Conservation (phyloP, 2,329 filamentous ascomycete genomes). For the Beauveria bassiana region DNA sequence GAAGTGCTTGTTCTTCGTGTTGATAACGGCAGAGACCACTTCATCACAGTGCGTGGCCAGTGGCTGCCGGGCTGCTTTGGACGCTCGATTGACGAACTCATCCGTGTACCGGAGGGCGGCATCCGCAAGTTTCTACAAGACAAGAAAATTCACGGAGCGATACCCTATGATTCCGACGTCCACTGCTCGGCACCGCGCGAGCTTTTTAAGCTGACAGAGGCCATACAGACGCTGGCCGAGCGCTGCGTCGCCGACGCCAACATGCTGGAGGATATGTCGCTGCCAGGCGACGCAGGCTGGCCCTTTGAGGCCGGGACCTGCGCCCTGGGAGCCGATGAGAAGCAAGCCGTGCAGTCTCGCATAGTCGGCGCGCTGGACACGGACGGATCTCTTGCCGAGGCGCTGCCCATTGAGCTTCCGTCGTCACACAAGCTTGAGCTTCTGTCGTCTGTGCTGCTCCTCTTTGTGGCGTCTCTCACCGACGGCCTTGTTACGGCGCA, state of each 20-base stretch:
- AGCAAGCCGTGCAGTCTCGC: conserved; percentile 23
- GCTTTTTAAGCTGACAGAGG: conserved; percentile 81
- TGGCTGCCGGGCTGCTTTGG: conserved; percentile 83
- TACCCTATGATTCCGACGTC: conserved; percentile 49
- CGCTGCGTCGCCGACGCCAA: conserved; percentile 52
- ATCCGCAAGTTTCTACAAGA: conserved; percentile 47
- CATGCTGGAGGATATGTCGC: conserved; percentile 47
- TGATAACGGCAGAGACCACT: conserved; percentile 78
- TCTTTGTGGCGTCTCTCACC: conserved; percentile 66
- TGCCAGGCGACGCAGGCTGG: conserved; percentile 52
- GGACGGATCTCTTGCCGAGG: conserved; percentile 52
- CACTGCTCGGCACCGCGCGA: conserved; percentile 80
- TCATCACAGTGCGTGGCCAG: conserved; percentile 68
- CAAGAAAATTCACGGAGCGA: conserved; percentile 37
- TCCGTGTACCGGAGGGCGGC: conserved; percentile 75
- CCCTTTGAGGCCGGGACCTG: conserved; percentile 44
- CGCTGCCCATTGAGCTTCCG: conserved; percentile 55
- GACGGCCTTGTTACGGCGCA: conserved; percentile 69
- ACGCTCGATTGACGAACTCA: conserved; percentile 79
- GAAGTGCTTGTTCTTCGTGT: conserved; percentile 85
- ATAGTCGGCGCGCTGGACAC: conserved; percentile 65
- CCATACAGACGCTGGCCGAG: conserved; percentile 53
- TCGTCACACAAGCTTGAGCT: conserved; percentile 66
- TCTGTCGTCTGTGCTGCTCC: conserved; percentile 60
- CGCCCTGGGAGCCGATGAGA: conserved; percentile 18